Conservation (phyloP, 2,329 filamentous ascomycete genomes). For the Ceratocystis papillata region DNA sequence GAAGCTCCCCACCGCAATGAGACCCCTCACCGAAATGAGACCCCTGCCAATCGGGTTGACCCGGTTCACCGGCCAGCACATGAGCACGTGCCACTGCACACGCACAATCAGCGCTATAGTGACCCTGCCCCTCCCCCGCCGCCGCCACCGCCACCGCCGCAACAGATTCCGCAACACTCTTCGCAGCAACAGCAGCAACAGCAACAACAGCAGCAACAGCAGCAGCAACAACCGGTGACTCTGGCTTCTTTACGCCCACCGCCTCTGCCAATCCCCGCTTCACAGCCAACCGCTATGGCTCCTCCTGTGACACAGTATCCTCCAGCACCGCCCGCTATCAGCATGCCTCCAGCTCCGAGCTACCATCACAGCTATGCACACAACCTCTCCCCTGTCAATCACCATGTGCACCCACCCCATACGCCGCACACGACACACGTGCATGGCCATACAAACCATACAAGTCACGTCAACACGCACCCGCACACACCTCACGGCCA, state of each 20-base stretch:
- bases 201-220: slow-evolving; percentile 16
- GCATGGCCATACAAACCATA: neutral
- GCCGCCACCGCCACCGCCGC: slow-evolving; percentile 21
- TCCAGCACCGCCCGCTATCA: slow-evolving; percentile 31
- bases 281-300: slow-evolving; percentile 17
- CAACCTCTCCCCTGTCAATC: slow-evolving; percentile 13
- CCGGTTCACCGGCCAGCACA: slow-evolving; percentile 5
- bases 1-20: slow-evolving; percentile 19
- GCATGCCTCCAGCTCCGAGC: slow-evolving; percentile 31
- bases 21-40: too few species aligned
- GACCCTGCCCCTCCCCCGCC: slow-evolving; percentile 14
- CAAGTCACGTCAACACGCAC: slow-evolving; percentile 14
- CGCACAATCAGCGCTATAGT: slow-evolving; percentile 14
- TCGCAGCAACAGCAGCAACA: slow-evolving; percentile 17
- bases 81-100: slow-evolving; percentile 16
- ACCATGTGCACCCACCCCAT: slow-evolving; percentile 20
- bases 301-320: slow-evolving; percentile 26
- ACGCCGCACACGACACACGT: neutral
- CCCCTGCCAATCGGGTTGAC: slow-evolving; percentile 5
- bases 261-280: slow-evolving; percentile 20
- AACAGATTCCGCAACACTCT: slow-evolving; percentile 7
- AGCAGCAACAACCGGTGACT: slow-evolving; percentile 24
- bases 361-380: slow-evolving; percentile 16
- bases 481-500: slow-evolving; percentile 13
- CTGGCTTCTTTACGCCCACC: slow-evolving; percentile 24